Conservation (phyloP, 495 filamentous ascomycete genomes). For the Venustampulla echinocandica region DNA sequence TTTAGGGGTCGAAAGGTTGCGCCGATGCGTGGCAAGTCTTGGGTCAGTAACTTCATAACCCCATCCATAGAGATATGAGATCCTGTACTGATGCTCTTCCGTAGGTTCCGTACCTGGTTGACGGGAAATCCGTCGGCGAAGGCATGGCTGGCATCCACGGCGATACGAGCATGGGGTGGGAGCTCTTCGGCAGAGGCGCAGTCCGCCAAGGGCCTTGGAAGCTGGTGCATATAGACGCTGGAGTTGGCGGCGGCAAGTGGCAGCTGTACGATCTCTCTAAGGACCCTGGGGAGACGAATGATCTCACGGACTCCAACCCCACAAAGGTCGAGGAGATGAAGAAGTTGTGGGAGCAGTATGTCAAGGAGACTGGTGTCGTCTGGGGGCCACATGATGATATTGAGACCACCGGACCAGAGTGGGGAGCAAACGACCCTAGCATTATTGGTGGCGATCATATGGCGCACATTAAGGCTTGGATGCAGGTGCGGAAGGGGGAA, state of each 20-base stretch:
- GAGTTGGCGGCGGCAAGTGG: conserved; percentile 26
- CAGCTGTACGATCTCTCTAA: conserved; percentile 31
- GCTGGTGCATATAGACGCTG: conserved; percentile 29
- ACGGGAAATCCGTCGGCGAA: background rate
- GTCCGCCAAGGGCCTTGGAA: conserved; percentile 36
- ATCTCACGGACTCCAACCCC: conserved; percentile 24
- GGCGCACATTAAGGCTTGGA: background rate
- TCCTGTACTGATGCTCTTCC: no score
- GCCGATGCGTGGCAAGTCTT: conserved; percentile 44
- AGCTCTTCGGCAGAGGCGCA: conserved; percentile 30
- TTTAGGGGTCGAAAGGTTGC: conserved; percentile 51
- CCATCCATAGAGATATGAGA: no score
- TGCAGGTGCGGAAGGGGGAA: no score
- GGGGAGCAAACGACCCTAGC: background rate
- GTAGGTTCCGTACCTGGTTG: no score
- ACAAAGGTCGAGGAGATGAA: conserved; percentile 28
- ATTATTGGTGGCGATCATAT: background rate
- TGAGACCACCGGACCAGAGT: no score
- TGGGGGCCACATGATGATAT: conserved; percentile 35
- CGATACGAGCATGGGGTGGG: conserved; percentile 28
- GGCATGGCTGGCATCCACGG: background rate
- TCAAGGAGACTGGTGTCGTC: conserved; percentile 51
- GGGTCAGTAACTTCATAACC: conserved; percentile 31
- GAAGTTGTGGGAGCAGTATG: conserved; percentile 35
- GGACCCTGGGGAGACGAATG: conserved; percentile 34